Evolutionary conservation across 2,329 filamentous ascomycete species (phyloP).

Genomic region (Pseudogymnoascus sp.): DNA sequence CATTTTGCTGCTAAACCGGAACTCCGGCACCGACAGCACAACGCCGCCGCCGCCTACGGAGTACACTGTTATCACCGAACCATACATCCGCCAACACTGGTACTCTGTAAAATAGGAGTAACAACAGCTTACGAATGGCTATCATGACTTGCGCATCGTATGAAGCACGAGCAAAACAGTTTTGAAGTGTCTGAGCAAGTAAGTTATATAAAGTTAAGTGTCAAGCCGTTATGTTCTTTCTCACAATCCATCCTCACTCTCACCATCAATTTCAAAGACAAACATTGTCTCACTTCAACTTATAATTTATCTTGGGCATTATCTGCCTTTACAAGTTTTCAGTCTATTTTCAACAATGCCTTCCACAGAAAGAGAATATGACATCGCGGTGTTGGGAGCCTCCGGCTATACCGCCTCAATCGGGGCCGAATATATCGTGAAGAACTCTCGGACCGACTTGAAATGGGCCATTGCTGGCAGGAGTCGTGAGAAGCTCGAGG

Average conservation of each 20-base stretch:
- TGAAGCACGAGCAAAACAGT: not conserved
- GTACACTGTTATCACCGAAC: not conserved
- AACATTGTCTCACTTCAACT: not conserved
- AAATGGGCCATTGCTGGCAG: constrained; percentile 62
- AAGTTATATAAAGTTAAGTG: constrained; percentile 1
- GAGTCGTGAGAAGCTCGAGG: constrained; percentile 36
- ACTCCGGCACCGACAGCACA: not conserved
- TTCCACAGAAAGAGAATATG: constrained; percentile 38
- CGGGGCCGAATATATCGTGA: constrained; percentile 52
- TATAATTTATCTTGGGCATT: not conserved
- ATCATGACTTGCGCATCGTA: not conserved
- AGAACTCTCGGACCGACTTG: constrained; percentile 50
- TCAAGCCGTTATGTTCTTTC: not conserved
- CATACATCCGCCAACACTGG: not conserved
- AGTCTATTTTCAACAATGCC: not conserved
- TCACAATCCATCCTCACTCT: not conserved
- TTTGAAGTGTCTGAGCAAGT: not conserved
- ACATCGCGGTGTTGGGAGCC: constrained; percentile 56
- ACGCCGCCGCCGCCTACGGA: not conserved
- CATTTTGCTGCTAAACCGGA: not conserved
- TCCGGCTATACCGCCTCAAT: constrained; percentile 60
- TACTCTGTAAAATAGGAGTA: not conserved
- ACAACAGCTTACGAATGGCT: not conserved
- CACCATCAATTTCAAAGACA: not conserved
- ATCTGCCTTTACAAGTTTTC: not conserved